Percentiles rank a stretch among this genome's conserved stretches.
Conservation (phyloP, 108 stramenopile genomes). For the Cyclostephanos invisitatus region DNA sequence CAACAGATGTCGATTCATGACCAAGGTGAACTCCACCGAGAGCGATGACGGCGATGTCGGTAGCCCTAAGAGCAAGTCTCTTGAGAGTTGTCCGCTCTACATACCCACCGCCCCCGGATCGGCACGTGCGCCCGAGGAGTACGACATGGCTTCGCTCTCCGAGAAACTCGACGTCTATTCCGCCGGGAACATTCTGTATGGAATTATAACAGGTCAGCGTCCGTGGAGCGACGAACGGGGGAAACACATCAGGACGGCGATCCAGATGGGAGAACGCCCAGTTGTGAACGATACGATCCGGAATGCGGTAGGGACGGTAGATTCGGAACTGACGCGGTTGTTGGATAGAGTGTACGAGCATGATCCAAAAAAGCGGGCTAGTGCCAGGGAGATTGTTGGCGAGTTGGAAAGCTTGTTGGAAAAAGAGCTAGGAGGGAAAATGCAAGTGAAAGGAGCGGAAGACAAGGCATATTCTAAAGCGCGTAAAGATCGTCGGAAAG, state of each 20-base stretch:
- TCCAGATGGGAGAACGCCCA: constrained; percentile 36
- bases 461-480: neutral
- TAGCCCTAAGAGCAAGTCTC: constrained; percentile 11
- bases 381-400: constrained; percentile 41
- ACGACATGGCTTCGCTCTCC: constrained; percentile 36
- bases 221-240: constrained; percentile 41
- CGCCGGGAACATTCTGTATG: constrained; percentile 49
- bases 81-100: constrained; percentile 55
- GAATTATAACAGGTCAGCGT: constrained; percentile 47
- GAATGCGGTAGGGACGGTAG: constrained; percentile 32
- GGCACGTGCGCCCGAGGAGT: constrained; percentile 79
- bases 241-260: constrained; percentile 26
- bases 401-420: constrained; percentile 44
- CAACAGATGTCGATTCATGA: constrained; percentile 85
- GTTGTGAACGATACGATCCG: constrained; percentile 38
- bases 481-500: neutral
- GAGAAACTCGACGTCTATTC: constrained; percentile 53
- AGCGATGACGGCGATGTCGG: neutral
- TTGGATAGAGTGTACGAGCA: constrained; percentile 48
- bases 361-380: constrained; percentile 40
- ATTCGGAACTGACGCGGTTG: constrained; percentile 34
- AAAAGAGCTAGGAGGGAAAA: constrained; percentile 9
- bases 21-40: constrained; percentile 37
- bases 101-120: constrained; percentile 81
- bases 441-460: neutral